phyloP scores from a whole-genome alignment of 108 stramenopile species.

The Pseudonitzschia delicatissima region DNA sequence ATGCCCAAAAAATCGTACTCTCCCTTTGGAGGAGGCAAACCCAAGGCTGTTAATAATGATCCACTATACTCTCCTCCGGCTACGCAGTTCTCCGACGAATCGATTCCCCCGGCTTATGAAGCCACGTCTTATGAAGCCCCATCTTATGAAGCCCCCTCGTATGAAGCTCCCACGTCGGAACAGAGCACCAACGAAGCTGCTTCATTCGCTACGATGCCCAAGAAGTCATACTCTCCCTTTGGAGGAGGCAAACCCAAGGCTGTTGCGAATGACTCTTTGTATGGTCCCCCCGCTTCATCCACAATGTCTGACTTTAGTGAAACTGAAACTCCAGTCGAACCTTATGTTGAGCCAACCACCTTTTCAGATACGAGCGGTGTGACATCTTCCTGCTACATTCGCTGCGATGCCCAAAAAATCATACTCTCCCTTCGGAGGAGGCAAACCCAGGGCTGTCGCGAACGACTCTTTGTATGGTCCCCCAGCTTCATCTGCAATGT shows the following conservation, averaged over 20 bases:
- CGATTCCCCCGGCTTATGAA: too few relatives aligned
- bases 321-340: background rate
- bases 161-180: background rate
- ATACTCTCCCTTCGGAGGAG: slow-evolving; percentile 11
- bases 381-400: background rate
- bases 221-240: slow-evolving; percentile 15
- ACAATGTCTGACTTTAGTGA: background rate
- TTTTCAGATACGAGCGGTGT: background rate
- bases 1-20: background rate
- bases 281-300: slow-evolving; percentile 4
- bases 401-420: background rate
- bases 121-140: background rate
- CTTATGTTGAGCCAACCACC: background rate
- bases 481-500: background rate
- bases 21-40: slow-evolving; percentile 10
- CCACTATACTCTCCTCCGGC: slow-evolving; percentile 7
- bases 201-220: background rate
- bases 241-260: slow-evolving; percentile 8
- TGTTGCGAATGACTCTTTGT: slow-evolving; percentile 4
- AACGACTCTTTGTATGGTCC: slow-evolving; percentile 10
- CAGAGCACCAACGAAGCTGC: background rate
- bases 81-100: background rate
- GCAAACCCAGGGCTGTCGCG: background rate
- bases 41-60: slow-evolving; percentile 1
- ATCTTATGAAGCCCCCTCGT: background rate